Evolutionary conservation across 1,284 basidiomycete species (phyloP), one percentile per base, ranked within the genome.

Genomic region (Psilocybe mexicana): DNA sequence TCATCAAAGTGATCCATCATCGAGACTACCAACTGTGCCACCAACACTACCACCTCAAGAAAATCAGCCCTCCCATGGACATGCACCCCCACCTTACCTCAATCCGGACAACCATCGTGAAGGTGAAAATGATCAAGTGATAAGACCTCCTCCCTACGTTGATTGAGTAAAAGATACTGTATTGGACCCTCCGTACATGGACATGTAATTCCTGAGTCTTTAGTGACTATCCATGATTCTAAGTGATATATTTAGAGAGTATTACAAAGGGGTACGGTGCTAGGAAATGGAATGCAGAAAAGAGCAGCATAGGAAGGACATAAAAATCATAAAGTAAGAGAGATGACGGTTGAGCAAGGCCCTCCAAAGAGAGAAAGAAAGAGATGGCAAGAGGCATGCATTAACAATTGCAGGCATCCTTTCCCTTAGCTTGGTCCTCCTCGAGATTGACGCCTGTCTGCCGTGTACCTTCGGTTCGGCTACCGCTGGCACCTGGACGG

Each of bases 361-460:
- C 60, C 61, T 65, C 65, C 64, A 55, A 62, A 28, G 54, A 54
- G 52, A 49, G 54, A 38, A 43, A 35, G 43, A 57, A 61, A 58
- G 52, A 51, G 51, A 44, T 52, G 26, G 54, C 50, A 30, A 23
- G n/a, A 52, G 26, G 52, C 50, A 30, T 35, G n/a, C 61, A 64
- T 83, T 71, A 86, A 68, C 92, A 94, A 73, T 87, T 91, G 79
- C 92, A 94, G 43, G 84, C 87, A 63, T 92, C 88, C 75, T 87
- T 91, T 66, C 80, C 77, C 74, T 86, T 87, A 35, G 77, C 70
- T 57, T 81, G 76, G 67, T 82, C 87, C 73, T 89, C 89, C 60
- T 88, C 85, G 63, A 96, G 79, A 69, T 88, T 90, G 58, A 96
- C 91, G 52, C 69, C 83, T 58, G 82, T 81, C 66, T 82, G 82